Base-by-base conservation (phyloP, 2,329 filamentous ascomycete species). In the Nothophaeocryptopus gaeumannii region DNA sequence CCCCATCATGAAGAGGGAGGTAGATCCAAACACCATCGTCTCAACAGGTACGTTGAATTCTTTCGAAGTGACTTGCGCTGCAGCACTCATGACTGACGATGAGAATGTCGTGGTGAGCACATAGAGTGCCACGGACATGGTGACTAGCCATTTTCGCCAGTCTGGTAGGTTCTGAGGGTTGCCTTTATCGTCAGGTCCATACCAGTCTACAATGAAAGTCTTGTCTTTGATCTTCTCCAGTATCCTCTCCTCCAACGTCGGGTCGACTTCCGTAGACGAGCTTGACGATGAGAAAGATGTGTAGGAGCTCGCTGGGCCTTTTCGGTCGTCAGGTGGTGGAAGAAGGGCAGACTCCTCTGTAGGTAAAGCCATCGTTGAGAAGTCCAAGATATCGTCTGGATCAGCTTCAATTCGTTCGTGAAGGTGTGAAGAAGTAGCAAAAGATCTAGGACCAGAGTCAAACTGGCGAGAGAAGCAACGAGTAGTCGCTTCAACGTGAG, bases 1-100 rank as follows among this genome's bases (percentile, higher is more conserved):
- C 2, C 81, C 82, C 2, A 84, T 59, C 11, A 85, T 81, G 62
- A 84, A 85, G 13, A 85, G 69, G 7, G 82, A 84, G 10, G 86
- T 74, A 10, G 82, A 39, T 5, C 45, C 45, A 20, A 48, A 41
- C 30, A 53, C 39, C 29, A 53, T 39, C 9, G 49, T 51, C 33
- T 46, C 43, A 7, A 45, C 49, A 13, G 38, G 33, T 32, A 51
- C 20, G 34, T 47, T 29, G 16, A 53, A 53, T 26, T 48, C 36
- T 36, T 41, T 14, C 5, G 50, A 39, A 10, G 46, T 47, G 15
- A 45, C 45, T 11, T 42, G 30, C 8, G 44, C 40, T 16, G 45
- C 50, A 31, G 45, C 45, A 13, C 50, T 35, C 15, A 53, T 49
- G 15, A 53, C 46, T 11, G 50, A 53, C 13, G 50, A 53, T 7